Evolutionary conservation across 768 basidiomycete species (phyloP), one percentile per base, ranked within the genome.

Genomic region (Steccherinum ochraceum): DNA sequence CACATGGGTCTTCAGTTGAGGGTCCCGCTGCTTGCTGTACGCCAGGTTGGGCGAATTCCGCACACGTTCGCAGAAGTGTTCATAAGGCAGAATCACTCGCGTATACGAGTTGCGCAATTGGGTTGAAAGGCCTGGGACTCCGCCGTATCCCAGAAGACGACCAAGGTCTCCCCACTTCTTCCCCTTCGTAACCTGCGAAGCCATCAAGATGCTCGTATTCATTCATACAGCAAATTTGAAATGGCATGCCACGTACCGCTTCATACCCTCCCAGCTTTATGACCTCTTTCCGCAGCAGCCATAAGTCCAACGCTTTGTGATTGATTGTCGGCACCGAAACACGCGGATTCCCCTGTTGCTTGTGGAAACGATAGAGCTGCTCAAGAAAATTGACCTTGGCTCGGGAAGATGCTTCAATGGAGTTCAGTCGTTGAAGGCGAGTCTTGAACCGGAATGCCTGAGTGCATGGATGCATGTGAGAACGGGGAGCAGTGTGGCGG

Each of bases 341-440:
- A 57, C 89, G 83, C 53, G 83, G 76, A 65, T 93, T 92, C 45
- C 92, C 92, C 70, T 94, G 93, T 67, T 97, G 94, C 60, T 89
- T 86, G 70, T 98, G 96, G 67, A 88, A 99, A 59, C 91, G 87
- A 69, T 94, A 94, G 45, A 99, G 79, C 69, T 96, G 93, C 67
- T 98, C 95, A 58, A 97, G 71, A 70, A 96, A 98, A 73, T 96
- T 98, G 67, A 98, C 72, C 69, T 94, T 96, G 46, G 96, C 95
- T 59, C 96, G 77, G 53, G 93, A 94, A 27, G 94, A 89, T 13
- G 96, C 96, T 71, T 98, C 95, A 57, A 99, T 92, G 56, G 91
- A 93, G 67, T 97, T 97, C 61, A 99, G 76, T 55, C 89, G 83
- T 68, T 96, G 93, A 40, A 98, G 71, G 46, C 96, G 84, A 47